Evolutionary conservation across 768 basidiomycete genomes (phyloP).

Genomic region (Lepiota venenata): DNA sequence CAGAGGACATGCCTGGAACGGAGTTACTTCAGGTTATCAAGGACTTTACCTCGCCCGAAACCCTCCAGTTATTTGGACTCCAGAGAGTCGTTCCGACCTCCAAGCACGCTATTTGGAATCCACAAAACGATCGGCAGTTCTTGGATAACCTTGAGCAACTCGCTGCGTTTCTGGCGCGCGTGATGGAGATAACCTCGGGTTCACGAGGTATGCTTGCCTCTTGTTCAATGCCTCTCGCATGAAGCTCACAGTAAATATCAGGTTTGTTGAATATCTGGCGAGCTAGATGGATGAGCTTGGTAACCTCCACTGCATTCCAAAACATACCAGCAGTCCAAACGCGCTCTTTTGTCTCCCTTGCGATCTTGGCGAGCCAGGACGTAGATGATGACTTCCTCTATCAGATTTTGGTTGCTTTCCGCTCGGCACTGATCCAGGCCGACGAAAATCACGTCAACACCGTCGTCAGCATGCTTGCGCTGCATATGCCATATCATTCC

Average conservation of each 20-base stretch:
- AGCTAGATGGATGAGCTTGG: conserved; percentile 89
- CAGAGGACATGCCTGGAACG: conserved; percentile 57
- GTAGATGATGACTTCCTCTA: conserved; percentile 93
- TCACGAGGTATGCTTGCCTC: conserved; percentile 53
- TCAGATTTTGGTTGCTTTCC: conserved; percentile 88
- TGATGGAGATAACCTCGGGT: conserved; percentile 63
- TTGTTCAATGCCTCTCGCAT: neutral
- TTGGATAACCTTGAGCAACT: conserved; percentile 70
- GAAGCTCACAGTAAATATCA: conserved; percentile 22
- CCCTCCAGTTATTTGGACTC: conserved; percentile 73
- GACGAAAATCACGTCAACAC: conserved; percentile 67
- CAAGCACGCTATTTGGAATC: conserved; percentile 62
- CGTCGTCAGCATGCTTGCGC: conserved; percentile 84
- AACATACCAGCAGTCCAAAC: conserved; percentile 85
- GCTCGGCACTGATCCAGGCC: conserved; percentile 63
- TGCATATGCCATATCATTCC: conserved; percentile 80
- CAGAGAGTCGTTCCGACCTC: conserved; percentile 57
- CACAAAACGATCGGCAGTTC: conserved; percentile 47
- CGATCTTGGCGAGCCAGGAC: conserved; percentile 76
- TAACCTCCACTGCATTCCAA: conserved; percentile 88
- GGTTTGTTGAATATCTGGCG: conserved; percentile 86
- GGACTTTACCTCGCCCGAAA: conserved; percentile 52
- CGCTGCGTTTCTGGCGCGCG: conserved; percentile 55
- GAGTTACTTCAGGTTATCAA: conserved; percentile 63
- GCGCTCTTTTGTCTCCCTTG: conserved; percentile 81